phyloP scores from a whole-genome alignment of 441 rosid species.

The Gossypium lobatum region DNA sequence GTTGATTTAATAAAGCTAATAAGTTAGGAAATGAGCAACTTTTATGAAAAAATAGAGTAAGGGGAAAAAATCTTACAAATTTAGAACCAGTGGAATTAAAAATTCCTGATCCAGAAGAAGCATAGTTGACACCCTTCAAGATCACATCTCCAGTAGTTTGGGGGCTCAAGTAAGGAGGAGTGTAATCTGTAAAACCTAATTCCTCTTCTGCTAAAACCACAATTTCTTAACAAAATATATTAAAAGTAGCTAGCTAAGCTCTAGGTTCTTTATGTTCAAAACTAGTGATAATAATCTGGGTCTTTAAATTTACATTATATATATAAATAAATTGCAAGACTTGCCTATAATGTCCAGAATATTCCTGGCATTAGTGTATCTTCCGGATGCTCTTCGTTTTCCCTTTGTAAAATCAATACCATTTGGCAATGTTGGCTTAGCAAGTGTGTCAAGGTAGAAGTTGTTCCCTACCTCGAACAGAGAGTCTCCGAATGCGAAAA shows the following conservation, averaged over 20 bases:
- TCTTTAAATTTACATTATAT: too few relatives aligned
- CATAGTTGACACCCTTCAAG: conserved; percentile 13
- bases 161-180: conserved; percentile 2
- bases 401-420: conserved; percentile 35
- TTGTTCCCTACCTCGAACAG: conserved; percentile 14
- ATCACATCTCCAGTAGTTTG: background rate
- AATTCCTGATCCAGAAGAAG: conserved; percentile 15
- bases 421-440: conserved; percentile 19
- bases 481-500: conserved; percentile 15
- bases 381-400: conserved; percentile 25
- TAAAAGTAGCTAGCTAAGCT: background rate
- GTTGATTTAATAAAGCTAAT: too few relatives aligned
- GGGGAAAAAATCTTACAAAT: background rate
- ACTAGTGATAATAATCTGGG: too few relatives aligned
- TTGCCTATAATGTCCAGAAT: conserved; percentile 28
- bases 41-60: too few relatives aligned
- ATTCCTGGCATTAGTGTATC: conserved; percentile 43
- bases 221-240: background rate
- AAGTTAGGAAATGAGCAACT: too few relatives aligned
- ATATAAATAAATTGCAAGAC: background rate
- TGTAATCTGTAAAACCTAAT: background rate
- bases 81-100: background rate
- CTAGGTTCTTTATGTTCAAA: background rate
- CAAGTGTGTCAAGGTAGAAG: background rate
- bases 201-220: background rate